Conservation (phyloP, 2,329 filamentous ascomycete genomes). For the Sporothrix humicola region DNA sequence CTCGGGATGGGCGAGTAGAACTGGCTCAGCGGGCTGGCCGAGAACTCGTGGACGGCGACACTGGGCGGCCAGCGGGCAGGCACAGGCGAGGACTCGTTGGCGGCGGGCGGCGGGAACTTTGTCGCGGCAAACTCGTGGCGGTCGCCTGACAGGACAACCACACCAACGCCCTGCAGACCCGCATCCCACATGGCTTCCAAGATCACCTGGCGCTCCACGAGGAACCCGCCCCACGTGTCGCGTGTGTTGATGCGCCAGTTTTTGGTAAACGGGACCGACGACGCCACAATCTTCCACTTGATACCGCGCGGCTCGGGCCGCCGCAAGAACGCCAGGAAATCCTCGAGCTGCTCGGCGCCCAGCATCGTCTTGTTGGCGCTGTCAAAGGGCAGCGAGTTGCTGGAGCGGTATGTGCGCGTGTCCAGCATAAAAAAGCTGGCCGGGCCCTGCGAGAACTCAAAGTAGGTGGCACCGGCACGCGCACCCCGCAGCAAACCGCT, state of each 20-base stretch:
- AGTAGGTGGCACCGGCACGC: constrained; percentile 70
- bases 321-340: constrained; percentile 77
- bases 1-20: constrained; percentile 88
- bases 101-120: constrained; percentile 68
- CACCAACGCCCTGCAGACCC: constrained; percentile 71
- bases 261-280: constrained; percentile 93
- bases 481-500: constrained; percentile 43
- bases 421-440: constrained; percentile 95
- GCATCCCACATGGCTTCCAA: constrained; percentile 93
- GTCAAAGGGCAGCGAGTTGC: constrained; percentile 63
- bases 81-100: constrained; percentile 40
- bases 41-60: constrained; percentile 84
- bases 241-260: constrained; percentile 90
- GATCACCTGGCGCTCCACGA: constrained; percentile 76
- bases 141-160: constrained; percentile 87
- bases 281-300: constrained; percentile 91
- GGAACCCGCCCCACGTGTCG: constrained; percentile 94
- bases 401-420: constrained; percentile 84
- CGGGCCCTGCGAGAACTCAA: constrained; percentile 85
- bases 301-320: constrained; percentile 76
- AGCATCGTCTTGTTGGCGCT: constrained; percentile 83
- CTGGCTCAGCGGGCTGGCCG: constrained; percentile 87
- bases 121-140: constrained; percentile 97
- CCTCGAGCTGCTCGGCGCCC: constrained; percentile 75
- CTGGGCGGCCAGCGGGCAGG: constrained; percentile 64